Conservation (phyloP, 805 yeast species). For the Pichia nanzhaoensis region DNA sequence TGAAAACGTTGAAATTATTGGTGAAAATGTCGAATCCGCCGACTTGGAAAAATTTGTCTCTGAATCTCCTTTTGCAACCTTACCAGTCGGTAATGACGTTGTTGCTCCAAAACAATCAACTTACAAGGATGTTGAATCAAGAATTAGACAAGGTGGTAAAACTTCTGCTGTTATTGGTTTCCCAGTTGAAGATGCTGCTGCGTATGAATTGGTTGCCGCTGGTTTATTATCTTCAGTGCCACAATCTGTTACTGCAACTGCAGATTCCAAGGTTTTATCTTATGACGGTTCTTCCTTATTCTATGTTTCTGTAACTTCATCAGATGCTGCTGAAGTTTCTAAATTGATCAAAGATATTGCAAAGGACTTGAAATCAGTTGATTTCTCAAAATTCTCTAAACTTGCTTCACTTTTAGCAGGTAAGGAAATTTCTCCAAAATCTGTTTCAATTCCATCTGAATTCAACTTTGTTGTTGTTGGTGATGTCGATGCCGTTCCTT, state of each 20-base stretch:
- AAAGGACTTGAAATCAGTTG: slow-evolving; percentile 38
- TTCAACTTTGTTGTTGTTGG: slow-evolving; percentile 89
- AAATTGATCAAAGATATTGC: slow-evolving; percentile 56
- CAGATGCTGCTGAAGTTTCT: slow-evolving; percentile 51
- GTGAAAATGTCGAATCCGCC: slow-evolving; percentile 62
- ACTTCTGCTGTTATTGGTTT: slow-evolving; percentile 77
- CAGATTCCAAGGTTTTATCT: slow-evolving; percentile 49
- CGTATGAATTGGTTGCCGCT: slow-evolving; percentile 64
- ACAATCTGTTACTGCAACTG: slow-evolving; percentile 46
- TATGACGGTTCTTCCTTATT: slow-evolving; percentile 81
- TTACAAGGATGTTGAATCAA: slow-evolving; percentile 59
- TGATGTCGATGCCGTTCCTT: slow-evolving; percentile 79
- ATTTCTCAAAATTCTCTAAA: slow-evolving; percentile 38
- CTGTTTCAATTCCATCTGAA: slow-evolving; percentile 41
- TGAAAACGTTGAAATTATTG: slow-evolving; percentile 65
- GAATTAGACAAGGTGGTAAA: slow-evolving; percentile 56
- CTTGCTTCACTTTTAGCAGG: slow-evolving; percentile 43
- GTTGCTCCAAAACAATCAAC: slow-evolving; percentile 31
- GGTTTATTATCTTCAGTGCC: slow-evolving; percentile 48
- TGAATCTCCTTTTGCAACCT: slow-evolving; percentile 56
- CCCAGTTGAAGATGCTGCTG: slow-evolving; percentile 60
- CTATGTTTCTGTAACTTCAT: slow-evolving; percentile 57
- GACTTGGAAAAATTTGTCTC: slow-evolving; percentile 64
- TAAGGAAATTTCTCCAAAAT: slow-evolving; percentile 29
- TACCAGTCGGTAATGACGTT: slow-evolving; percentile 56